A percentile compares a stretch with the other conserved stretches of the same genome.
These are phyloP conservation scores for Cutaneotrichosporon sp. DNA, from an alignment of 1,284 basidiomycete species.

Conservation along the genomic window DNA sequence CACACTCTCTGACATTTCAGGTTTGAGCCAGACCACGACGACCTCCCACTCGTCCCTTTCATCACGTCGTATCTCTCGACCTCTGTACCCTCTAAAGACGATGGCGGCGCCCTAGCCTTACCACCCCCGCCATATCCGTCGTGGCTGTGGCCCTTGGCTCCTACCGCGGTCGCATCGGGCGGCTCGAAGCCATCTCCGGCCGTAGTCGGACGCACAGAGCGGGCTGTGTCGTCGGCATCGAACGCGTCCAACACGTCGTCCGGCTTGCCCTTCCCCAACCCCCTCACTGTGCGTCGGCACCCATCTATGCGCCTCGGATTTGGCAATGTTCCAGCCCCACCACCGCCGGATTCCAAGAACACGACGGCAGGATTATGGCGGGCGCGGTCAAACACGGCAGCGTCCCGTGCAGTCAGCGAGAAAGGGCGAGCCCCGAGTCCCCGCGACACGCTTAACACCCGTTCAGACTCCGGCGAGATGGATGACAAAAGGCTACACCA, in stretches of 20 bases:
- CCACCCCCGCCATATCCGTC: conserved; percentile 37
- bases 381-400: conserved; percentile 1
- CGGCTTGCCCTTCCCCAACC: conserved; percentile 40
- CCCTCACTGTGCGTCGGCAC: conserved; percentile 31
- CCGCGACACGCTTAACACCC: not conserved
- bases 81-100: conserved; percentile 11
- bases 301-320: conserved; percentile 37
- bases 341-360: not conserved
- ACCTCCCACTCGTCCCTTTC: conserved; percentile 38
- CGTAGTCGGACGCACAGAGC: not conserved
- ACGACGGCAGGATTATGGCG: not conserved
- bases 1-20: conserved; percentile 14
- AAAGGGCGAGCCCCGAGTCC: not conserved
- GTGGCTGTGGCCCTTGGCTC: conserved; percentile 37
- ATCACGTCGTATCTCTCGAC: conserved; percentile 34
- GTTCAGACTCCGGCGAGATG: not conserved
- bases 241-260: conserved; percentile 5
- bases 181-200: not conserved
- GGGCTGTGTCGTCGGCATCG: conserved; percentile 7
- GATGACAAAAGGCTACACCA: not conserved
- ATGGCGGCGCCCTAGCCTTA: conserved; percentile 23
- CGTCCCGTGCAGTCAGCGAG: conserved; percentile 3
- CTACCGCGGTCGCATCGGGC: conserved; percentile 2
- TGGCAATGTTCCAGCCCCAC: conserved; percentile 18
- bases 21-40: conserved; percentile 43